These are phyloP conservation scores for Mycena haematopus DNA, from an alignment of 768 basidiomycete species.

Conservation along the genomic window DNA sequence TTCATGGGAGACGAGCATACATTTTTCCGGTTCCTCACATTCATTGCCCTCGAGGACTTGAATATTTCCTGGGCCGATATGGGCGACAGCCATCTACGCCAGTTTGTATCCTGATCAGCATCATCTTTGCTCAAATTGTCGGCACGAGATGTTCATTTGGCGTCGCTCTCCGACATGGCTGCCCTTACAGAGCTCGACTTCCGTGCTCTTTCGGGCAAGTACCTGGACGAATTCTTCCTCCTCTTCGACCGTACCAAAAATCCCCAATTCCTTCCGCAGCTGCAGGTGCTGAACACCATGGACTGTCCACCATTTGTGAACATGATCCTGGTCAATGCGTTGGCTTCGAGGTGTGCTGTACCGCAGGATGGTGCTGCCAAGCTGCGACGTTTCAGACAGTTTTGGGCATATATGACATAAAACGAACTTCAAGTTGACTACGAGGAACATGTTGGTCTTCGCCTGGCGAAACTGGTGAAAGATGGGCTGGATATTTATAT, in stretches of 20 bases:
- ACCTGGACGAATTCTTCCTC: background rate
- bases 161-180: background rate
- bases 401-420: background rate
- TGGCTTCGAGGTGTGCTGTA: background rate
- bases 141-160: background rate
- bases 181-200: background rate
- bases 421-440: background rate
- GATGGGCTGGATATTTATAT: background rate
- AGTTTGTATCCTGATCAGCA: background rate
- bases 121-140: background rate
- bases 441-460: background rate
- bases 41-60: background rate
- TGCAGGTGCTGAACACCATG: background rate
- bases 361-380: background rate
- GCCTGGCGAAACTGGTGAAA: background rate
- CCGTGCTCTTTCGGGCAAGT: background rate
- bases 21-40: background rate
- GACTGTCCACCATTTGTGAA: background rate
- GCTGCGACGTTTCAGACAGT: background rate
- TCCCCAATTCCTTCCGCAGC: background rate
- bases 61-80: background rate
- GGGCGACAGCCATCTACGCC: background rate
- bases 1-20: too few species aligned
- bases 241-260: background rate
- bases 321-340: background rate